Base-by-base conservation (phyloP, 495 filamentous ascomycete genomes). In the Hypoxylon lienhwacheense region DNA sequence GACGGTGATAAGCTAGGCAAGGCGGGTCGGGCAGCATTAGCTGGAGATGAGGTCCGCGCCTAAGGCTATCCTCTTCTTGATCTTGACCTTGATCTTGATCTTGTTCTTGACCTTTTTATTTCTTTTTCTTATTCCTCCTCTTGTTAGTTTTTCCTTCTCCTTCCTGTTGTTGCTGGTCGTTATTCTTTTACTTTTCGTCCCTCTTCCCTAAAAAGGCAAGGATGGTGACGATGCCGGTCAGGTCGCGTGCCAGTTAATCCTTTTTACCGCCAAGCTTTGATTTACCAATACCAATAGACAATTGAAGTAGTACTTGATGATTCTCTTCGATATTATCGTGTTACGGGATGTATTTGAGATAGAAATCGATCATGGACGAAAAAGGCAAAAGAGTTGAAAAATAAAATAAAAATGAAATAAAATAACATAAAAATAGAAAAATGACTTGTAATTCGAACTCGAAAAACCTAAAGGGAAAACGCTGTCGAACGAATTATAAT, bases 401-500 rank as follows among this genome's bases (percentile, higher is more conserved):
- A n/a, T n/a, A n/a, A n/a, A n/a, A n/a, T n/a, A n/a, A n/a, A n/a
- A n/a, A n/a, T n/a, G n/a, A n/a, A n/a, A n/a, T n/a, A n/a, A n/a
- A n/a, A n/a, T n/a, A n/a, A n/a, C n/a, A n/a, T 20, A 33, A 50
- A 25, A 29, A 60, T 24, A 41, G 50, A 31, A 52, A 58, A 64
- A 65, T 53, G 64, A 61, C 60, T 65, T 65, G 61, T 53, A 55
- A 61, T 63, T 47, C 41, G 46, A n/a, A 47, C 61, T 60, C 58
- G 55, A 24, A 52, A 58, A 26, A 61, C 44, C n/a, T n/a, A n/a
- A n/a, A n/a, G n/a, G n/a, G 33, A 43, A 43, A 55, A 55, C 29
- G 51, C n/a, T n/a, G 43, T 54, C 36, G 54, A 41, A 45, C 58
- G 61, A 63, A 60, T 63, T 57, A 60, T 58, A 47, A 48, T 48